These are phyloP conservation scores for Aspergillus sp. DNA, from an alignment of 2,329 filamentous ascomycete genomes.

Conservation along the genomic window DNA sequence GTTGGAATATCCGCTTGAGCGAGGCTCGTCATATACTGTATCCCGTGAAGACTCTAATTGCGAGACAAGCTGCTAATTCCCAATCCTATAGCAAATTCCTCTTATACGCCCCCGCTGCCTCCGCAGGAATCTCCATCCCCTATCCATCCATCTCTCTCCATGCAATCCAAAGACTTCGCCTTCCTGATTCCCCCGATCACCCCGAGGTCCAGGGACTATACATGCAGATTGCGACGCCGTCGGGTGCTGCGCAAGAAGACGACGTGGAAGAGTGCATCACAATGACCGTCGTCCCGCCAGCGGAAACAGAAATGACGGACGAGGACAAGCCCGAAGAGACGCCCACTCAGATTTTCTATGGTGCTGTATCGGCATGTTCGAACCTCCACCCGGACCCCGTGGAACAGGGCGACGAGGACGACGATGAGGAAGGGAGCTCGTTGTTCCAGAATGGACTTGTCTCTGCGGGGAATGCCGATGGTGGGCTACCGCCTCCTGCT, in stretches of 20 bases:
- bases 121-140: constrained; percentile 40
- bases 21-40: too few relatives aligned
- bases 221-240: constrained; percentile 40
- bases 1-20: neutral
- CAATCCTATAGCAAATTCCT: constrained; percentile 37
- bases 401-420: constrained; percentile 30
- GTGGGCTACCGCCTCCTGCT: constrained; percentile 43
- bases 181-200: constrained; percentile 20
- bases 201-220: constrained; percentile 41
- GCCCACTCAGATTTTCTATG: constrained; percentile 38
- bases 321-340: constrained; percentile 30
- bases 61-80: constrained; percentile 1
- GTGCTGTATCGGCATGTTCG: constrained; percentile 43
- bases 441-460: constrained; percentile 36
- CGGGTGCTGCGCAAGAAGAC: constrained; percentile 25
- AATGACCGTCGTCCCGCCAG: constrained; percentile 39
- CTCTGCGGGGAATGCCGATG: constrained; percentile 27
- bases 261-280: constrained; percentile 39
- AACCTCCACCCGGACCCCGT: constrained; percentile 45
- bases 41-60: too few relatives aligned
- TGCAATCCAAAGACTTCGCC: constrained; percentile 41
- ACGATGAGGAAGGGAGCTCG: constrained; percentile 23
- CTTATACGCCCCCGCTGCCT: constrained; percentile 32
- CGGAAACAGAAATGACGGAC: constrained; percentile 15
- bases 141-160: constrained; percentile 47